Evolutionary conservation across 352 stramenopile species (phyloP), one percentile per base, ranked within the genome.

Genomic region (Phytophthora cryptogea): DNA sequence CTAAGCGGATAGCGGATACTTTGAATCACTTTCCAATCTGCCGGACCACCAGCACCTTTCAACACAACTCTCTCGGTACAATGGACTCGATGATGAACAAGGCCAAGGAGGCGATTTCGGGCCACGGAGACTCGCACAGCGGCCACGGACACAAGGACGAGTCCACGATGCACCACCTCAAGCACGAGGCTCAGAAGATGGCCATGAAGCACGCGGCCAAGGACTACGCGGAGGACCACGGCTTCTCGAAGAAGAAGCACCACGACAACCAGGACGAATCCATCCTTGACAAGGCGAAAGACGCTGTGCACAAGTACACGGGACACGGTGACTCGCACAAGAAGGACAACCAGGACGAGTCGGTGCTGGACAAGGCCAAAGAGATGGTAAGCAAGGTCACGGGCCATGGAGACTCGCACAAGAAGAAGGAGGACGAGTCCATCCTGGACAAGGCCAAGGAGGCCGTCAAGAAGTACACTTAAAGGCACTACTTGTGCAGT

Each of bases 31-130:
- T 69, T 60, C 28, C n/a, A 43, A 56, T 56, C 42, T 40, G 11
- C 46, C n/a, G 23, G 8, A 26, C 36, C 10, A 39, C 42, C 11
- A 67, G 8, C 52, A 53, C 39, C 6, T 51, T 20, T 47, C 23
- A 11, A 26, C 37, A n/a, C n/a, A n/a, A n/a, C n/a, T n/a, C 27
- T 20, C 11, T 26, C 37, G 14, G 27, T 11, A 63, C 56, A 16
- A 71, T 71, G 57, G 57, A 63, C 37, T 68, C 63, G 40, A 70
- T 72, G 40, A 14, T 68, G 26, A 52, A 72, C 53, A 72, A 69
- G 59, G 52, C 50, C 1, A 70, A 61, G 30, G 61, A 70, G n/a
- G 37, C 49, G 28, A 44, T 41, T 44, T 31, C 44, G 32, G 57
- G 49, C 16, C 37, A 59, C 47, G 37, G 35, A 28, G 49, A 56